Evolutionary conservation across 768 basidiomycete species (phyloP).

Genomic region (Mycena maculata): DNA sequence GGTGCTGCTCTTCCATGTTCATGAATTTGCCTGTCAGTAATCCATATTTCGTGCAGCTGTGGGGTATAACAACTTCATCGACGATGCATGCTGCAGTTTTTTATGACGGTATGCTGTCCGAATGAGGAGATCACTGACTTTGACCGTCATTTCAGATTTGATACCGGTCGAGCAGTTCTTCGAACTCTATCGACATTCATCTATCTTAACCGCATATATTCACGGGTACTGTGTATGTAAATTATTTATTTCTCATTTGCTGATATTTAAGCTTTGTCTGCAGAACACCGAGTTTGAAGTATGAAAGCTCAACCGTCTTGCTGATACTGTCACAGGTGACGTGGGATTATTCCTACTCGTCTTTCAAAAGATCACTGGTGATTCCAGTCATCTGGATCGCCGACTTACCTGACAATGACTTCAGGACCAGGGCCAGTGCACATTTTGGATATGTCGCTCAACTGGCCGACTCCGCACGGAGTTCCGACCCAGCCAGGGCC

Average conservation of each 20-base stretch:
- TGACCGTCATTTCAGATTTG: conserved; percentile 2
- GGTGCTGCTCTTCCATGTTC: neutral
- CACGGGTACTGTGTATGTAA: neutral
- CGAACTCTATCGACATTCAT: conserved; percentile 5
- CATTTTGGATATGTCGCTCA: conserved; percentile 15
- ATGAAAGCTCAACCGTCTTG: neutral
- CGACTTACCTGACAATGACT: neutral
- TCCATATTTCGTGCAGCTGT: conserved; percentile 6
- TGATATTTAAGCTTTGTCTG: neutral
- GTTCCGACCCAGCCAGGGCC: neutral
- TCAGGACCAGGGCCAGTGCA: neutral
- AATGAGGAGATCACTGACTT: neutral
- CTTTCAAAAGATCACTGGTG: neutral
- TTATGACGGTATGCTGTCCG: neutral
- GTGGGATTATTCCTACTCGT: neutral
- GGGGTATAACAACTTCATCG: neutral
- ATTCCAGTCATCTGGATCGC: neutral
- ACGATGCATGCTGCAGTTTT: conserved; percentile 9
- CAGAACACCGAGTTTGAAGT: conserved; percentile 4
- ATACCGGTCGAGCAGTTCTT: conserved; percentile 12
- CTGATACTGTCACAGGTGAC: neutral
- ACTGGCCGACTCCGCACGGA: conserved; percentile 12
- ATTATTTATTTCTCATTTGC: neutral
- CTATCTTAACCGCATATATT: conserved; percentile 13
- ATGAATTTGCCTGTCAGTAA: conserved; percentile 1